phyloP scores from a whole-genome alignment of 495 filamentous ascomycete species.

The Lasiosphaeriaceae sp. region DNA sequence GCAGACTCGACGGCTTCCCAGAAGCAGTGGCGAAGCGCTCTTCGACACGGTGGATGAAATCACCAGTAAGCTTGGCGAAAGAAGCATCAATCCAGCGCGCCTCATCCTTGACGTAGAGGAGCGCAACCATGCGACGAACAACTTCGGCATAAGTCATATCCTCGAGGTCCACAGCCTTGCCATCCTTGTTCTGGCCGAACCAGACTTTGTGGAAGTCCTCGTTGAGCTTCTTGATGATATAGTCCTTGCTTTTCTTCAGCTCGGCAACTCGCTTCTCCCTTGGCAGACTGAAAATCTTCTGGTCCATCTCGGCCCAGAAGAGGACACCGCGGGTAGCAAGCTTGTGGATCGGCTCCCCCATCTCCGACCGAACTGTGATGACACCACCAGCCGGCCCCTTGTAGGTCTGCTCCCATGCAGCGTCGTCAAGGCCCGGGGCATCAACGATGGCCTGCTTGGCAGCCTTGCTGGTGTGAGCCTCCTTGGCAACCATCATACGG shows the following conservation, averaged over 20 bases:
- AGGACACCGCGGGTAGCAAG: constrained; percentile 89
- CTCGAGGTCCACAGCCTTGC: constrained; percentile 86
- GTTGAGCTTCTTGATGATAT: constrained; percentile 97
- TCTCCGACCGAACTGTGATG: constrained; percentile 95
- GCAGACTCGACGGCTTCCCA: constrained; percentile 62
- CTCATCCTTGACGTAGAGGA: constrained; percentile 95
- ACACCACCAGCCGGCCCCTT: constrained; percentile 87
- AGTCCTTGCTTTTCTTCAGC: constrained; percentile 84
- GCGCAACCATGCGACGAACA: constrained; percentile 86
- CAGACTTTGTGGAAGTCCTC: constrained; percentile 98
- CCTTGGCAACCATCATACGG: constrained; percentile 92
- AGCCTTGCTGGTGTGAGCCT: constrained; percentile 86
- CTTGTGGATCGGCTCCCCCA: constrained; percentile 99
- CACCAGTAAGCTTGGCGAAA: constrained; percentile 74
- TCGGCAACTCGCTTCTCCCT: constrained; percentile 90
- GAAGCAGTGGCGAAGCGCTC: constrained; percentile 74
- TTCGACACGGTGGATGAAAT: constrained; percentile 94
- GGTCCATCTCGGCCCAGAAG: constrained; percentile 98
- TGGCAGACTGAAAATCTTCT: constrained; percentile 94
- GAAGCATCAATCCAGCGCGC: constrained; percentile 90
- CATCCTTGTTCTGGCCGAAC: constrained; percentile 86
- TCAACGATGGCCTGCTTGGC: constrained; percentile 95
- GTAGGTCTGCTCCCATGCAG: constrained; percentile 96
- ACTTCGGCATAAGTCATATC: constrained; percentile 98
- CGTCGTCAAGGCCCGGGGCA: constrained; percentile 81